Base-by-base conservation (phyloP, 2,329 filamentous ascomycete species). In the Neodidymelliopsis sp. region DNA sequence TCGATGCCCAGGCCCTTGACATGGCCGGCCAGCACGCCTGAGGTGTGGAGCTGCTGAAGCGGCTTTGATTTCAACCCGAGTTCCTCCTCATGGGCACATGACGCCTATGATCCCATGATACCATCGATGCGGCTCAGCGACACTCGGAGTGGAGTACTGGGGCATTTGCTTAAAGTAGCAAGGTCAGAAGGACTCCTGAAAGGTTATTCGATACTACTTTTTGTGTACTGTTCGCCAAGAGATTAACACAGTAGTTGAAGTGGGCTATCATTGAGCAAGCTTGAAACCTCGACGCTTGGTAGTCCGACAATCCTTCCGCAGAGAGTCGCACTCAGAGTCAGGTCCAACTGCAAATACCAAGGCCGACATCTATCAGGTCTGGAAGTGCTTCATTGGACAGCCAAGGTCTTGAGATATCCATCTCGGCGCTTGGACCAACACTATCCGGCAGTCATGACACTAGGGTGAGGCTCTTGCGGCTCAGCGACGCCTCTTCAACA, bases 221-320 rank as follows among this genome's bases (percentile, higher is more conserved):
- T 24, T 27, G 19, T 18, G 12, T 29, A 13, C 16, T 13, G 5
- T 22, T 4, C 24, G 38, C 33, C 49, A 52, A 52, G 31, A 7
- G 31, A 24, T 20, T 24, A 19, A 36, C 11, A 33, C 40, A 15
- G 34, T 30, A 23, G 29, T 39, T 24, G 35, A 52, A 42, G 38
- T 47, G 38, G 49, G 23, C 16, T 29, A 24, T 33, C 38, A 43
- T 27, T 22, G 18, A 38, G 43, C 37, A 42, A 47, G 49, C 49
- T 47, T 47, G 49, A 43, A 42, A 36, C 38, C 23, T 22, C 18
- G 29, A 52, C 45, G 27, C 57, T 56, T 56, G 50, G 45, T 53
- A 33, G 13, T 23, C 57, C 57, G 57, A 59, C 22, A 59, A 46
- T 53, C 56, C 42, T 54, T 41, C 57, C 56, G 57, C 38, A 35